phyloP scores from a whole-genome alignment of 176 grass and related monocot species.

The Triticum turgidum region DNA sequence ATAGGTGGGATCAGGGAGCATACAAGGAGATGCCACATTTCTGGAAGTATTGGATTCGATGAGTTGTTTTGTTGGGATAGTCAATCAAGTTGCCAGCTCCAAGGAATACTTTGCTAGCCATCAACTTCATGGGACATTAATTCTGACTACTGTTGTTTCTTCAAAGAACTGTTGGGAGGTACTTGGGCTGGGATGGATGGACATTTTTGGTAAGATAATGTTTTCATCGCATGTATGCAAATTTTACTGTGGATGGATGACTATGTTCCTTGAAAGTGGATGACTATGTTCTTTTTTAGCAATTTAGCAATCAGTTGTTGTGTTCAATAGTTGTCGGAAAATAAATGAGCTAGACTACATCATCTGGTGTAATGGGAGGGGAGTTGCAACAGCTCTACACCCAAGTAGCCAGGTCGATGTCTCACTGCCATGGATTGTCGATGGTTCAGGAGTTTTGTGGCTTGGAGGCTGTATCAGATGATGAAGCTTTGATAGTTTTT shows the following conservation, averaged over 20 bases:
- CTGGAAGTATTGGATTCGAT: neutral
- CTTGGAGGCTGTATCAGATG: neutral
- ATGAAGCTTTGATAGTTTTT: constrained; percentile 1
- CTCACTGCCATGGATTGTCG: neutral
- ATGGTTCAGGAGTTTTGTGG: constrained; percentile 21
- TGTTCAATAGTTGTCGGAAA: neutral
- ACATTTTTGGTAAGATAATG: constrained; percentile 16
- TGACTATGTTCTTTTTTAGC: neutral
- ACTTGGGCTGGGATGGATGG: neutral
- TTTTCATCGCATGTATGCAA: neutral
- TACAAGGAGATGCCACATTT: constrained; percentile 11
- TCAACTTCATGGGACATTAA: neutral
- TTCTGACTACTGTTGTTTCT: constrained; percentile 1
- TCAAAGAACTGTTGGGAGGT: neutral
- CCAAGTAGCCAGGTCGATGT: neutral
- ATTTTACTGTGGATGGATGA: neutral
- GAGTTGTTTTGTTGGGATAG: constrained; percentile 5
- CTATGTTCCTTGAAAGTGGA: neutral
- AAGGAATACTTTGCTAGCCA: neutral
- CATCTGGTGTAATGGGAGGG: neutral
- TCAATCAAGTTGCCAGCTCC: neutral
- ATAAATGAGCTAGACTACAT: neutral
- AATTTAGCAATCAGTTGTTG: neutral
- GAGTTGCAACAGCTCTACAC: neutral
- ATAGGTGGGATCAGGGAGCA: constrained; percentile 11